A percentile compares a stretch with the other conserved stretches of the same genome.
Conservation (phyloP, 495 filamentous ascomycete species). For the Cercophora newfieldiana region DNA sequence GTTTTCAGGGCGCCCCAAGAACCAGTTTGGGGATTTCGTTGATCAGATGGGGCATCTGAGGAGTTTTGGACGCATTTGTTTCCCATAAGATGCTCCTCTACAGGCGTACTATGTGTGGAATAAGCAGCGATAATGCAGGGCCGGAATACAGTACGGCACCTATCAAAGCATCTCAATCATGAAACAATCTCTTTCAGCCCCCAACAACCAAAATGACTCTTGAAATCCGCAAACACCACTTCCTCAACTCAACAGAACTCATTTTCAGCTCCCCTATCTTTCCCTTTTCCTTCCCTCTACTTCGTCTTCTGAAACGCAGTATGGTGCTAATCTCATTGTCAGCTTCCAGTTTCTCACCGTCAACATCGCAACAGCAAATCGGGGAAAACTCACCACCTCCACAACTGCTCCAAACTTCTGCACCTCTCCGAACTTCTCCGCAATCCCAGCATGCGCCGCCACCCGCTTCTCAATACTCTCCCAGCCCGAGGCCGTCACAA, state of each 20-base stretch:
- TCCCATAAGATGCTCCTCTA: not conserved
- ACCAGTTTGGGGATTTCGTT: not conserved
- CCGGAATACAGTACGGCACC: not conserved
- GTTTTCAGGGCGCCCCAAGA: not conserved
- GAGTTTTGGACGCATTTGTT: not conserved
- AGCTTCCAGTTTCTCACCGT: too few relatives aligned
- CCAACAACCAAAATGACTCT: too few relatives aligned
- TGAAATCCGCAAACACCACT: too few relatives aligned
- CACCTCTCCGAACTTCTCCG: slow-evolving; percentile 17
- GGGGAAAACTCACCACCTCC: slow-evolving; percentile 17
- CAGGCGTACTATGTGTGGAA: not conserved
- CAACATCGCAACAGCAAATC: not conserved
- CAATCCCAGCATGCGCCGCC: slow-evolving; percentile 13
- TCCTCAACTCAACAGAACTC: too few relatives aligned
- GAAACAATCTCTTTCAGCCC: too few relatives aligned
- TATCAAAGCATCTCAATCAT: not conserved
- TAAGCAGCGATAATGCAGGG: not conserved
- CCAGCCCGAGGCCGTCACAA: slow-evolving; percentile 19
- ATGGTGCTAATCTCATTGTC: slow-evolving; percentile 15
- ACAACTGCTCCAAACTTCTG: slow-evolving; percentile 16
- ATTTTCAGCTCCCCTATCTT: not conserved
- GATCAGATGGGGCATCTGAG: not conserved
- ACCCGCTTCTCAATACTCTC: slow-evolving; percentile 17
- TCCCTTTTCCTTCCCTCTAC: not conserved
- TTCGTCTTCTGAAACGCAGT: slow-evolving; percentile 6